A percentile compares a stretch with the other conserved stretches of the same genome.
phyloP scores from a whole-genome alignment of 169 alveolate genomes.

The Plasmodium gallinaceum region DNA sequence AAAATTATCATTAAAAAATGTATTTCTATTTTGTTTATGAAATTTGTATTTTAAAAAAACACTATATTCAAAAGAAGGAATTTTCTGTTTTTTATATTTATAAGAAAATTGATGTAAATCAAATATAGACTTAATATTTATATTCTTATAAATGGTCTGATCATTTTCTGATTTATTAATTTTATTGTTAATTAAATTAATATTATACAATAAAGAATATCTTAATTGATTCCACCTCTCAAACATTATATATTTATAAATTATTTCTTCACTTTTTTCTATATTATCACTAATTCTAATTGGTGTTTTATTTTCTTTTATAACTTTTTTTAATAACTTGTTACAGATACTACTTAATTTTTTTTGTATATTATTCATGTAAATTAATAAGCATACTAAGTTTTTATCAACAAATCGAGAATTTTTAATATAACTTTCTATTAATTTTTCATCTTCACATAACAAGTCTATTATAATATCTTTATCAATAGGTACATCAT shows the following conservation, averaged over 20 bases:
- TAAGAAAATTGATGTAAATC: constrained; percentile 53
- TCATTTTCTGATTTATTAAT: background rate
- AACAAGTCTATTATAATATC: constrained; percentile 62
- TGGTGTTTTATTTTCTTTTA: constrained; percentile 54
- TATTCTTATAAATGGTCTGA: constrained; percentile 20
- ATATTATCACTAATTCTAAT: constrained; percentile 32
- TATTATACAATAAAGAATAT: constrained; percentile 43
- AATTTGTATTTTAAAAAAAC: constrained; percentile 40
- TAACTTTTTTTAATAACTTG: constrained; percentile 26
- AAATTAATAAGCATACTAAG: constrained; percentile 28
- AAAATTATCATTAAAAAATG: background rate
- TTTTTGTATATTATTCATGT: constrained; percentile 51
- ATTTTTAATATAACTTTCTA: constrained; percentile 52
- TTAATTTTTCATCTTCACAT: constrained; percentile 66
- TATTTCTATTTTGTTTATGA: constrained; percentile 7
- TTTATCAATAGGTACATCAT: constrained; percentile 63
- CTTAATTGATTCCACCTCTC: constrained; percentile 69
- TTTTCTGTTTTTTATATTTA: constrained; percentile 51
- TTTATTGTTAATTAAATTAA: constrained; percentile 2
- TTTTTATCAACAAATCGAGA: constrained; percentile 64
- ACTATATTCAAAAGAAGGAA: constrained; percentile 60
- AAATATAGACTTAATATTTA: constrained; percentile 15
- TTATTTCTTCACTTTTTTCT: constrained; percentile 36
- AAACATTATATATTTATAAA: constrained; percentile 60
- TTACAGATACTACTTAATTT: constrained; percentile 60